phyloP scores from a whole-genome alignment of 2,329 filamentous ascomycete species.

The Plenodomus lindquistii region DNA sequence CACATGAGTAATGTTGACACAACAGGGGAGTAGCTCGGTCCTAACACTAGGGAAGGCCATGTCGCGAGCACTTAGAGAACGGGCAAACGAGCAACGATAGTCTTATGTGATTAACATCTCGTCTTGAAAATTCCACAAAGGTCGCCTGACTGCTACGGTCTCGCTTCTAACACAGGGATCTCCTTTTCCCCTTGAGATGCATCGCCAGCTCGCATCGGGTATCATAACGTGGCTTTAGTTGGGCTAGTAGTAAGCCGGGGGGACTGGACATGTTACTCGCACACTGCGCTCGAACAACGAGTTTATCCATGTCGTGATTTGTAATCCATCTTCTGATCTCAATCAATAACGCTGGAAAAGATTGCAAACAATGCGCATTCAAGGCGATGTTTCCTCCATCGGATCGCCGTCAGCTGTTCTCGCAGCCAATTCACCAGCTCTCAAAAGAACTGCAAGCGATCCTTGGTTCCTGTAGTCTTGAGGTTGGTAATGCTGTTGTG shows the following conservation, averaged over 20 bases:
- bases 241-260: background rate
- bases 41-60: too few species aligned
- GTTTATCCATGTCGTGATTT: background rate
- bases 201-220: background rate
- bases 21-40: too few species aligned
- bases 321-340: background rate
- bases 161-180: background rate
- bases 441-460: conserved; percentile 42
- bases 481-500: conserved; percentile 22
- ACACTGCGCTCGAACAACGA: background rate
- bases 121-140: background rate
- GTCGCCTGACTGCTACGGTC: background rate
- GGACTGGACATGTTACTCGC: background rate
- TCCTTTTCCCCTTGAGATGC: background rate
- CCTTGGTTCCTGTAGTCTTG: conserved; percentile 39
- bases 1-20: too few species aligned
- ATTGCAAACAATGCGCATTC: conserved; percentile 7
- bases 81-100: too few species aligned
- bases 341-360: background rate
- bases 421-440: conserved; percentile 43
- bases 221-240: background rate
- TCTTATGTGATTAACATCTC: background rate
- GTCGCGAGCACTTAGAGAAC: too few species aligned
- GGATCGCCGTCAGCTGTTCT: conserved; percentile 38
- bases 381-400: conserved; percentile 28